Evolutionary conservation across 2,329 filamentous ascomycete species (phyloP).

Genomic region (Aureobasidium sp.): DNA sequence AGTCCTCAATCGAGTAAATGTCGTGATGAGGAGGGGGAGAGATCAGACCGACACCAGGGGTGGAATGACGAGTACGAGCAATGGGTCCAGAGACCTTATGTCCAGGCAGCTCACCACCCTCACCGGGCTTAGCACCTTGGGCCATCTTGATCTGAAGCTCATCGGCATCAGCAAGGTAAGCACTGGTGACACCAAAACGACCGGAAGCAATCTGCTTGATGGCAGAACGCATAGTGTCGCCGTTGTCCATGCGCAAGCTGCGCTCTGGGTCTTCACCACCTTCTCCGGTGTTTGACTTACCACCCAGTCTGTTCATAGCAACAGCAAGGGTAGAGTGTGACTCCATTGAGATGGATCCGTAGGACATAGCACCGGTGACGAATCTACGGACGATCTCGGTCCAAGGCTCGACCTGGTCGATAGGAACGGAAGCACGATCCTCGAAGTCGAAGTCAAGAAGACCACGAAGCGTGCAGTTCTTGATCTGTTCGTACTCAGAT

Average conservation of each 20-base stretch:
- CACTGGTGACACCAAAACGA: slow-evolving; percentile 90
- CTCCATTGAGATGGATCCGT: slow-evolving; percentile 97
- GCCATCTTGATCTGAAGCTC: slow-evolving; percentile 99
- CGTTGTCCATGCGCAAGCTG: slow-evolving; percentile 77
- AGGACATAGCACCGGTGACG: slow-evolving; percentile 97
- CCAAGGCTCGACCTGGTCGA: slow-evolving; percentile 97
- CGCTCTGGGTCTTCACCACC: slow-evolving; percentile 94
- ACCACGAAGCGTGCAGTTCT: slow-evolving; percentile 88
- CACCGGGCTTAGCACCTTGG: slow-evolving; percentile 93
- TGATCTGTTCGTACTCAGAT: slow-evolving; percentile 92
- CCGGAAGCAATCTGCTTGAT: slow-evolving; percentile 98
- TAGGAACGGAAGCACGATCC: slow-evolving; percentile 73
- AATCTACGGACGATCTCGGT: slow-evolving; percentile 95
- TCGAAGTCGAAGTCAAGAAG: slow-evolving; percentile 96
- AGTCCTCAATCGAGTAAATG: slow-evolving; percentile 96
- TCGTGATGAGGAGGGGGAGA: slow-evolving; percentile 95
- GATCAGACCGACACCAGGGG: slow-evolving; percentile 90
- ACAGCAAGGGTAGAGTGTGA: slow-evolving; percentile 92
- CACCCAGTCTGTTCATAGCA: slow-evolving; percentile 92
- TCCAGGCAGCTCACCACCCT: slow-evolving; percentile 92
- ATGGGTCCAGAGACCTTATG: slow-evolving; percentile 96
- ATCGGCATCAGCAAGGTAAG: slow-evolving; percentile 89
- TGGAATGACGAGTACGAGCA: slow-evolving; percentile 89
- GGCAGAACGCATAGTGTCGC: slow-evolving; percentile 92
- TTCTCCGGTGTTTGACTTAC: slow-evolving; percentile 96